Evolutionary conservation across 768 basidiomycete species (phyloP), one percentile per base, ranked within the genome.

Genomic region (Boletellus emodensis): DNA sequence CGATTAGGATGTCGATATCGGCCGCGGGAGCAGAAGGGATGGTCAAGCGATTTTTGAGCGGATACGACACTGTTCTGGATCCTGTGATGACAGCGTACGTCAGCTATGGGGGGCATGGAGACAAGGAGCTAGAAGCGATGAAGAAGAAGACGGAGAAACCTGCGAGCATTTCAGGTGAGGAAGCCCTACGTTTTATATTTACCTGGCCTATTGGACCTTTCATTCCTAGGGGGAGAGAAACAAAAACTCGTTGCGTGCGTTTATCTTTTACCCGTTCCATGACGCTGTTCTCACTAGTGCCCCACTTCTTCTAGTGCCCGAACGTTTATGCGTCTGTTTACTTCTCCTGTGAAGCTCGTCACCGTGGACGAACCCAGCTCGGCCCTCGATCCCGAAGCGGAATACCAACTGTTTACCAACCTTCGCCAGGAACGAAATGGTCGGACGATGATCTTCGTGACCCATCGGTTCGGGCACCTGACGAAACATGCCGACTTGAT

Each of bases 11-110:
- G 46, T 57, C 62, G 1, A 55, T 65, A 28, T 51, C 56, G 15
- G 60, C 72, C 28, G 75, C 75, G 0, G 74, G 76, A 6, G 72
- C 77, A 2, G 59, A 65, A n/a, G 64, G 69, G 13, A 59, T 80
- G 12, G 63, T 80, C 3, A 59, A 68, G 8, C 68, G 69, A 26
- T 61, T 80, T 15, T 43, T 52, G 7, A 42, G 54, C 2, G 74
- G 75, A 15, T 67, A 67, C 20, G 63, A 75, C 11, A 77, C 75
- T 0, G 57, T 68, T 20, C 60, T 77, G 15, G 61, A 74, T n/a
- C 71, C 74, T 1, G 48, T 65, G 10, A 40, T 52, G 5, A 49
- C 61, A 0, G 59, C 61, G 1, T 63, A 63, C 22, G 57, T 71
- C 33, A 74, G 71, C 43, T 61, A 51, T 20, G 30, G 28, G 2